Base-by-base conservation (phyloP, 441 rosid species). In the Croton setiger region DNA sequence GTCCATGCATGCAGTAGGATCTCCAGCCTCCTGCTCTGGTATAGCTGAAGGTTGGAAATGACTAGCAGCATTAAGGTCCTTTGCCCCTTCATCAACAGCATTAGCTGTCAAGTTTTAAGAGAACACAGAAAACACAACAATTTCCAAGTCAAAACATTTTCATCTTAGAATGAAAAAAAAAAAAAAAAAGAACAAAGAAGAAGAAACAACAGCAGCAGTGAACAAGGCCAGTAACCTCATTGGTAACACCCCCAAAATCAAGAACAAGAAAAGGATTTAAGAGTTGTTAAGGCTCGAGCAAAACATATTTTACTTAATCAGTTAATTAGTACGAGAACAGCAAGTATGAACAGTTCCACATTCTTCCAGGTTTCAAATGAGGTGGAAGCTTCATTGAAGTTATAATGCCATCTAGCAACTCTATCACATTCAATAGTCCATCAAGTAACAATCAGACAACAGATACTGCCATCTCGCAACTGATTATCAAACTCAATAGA, bases 81-180 rank as follows among this genome's bases (percentile, higher is more conserved):
- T 66, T 64, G 63, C 63, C 36, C 65, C 67, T 68, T 68, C 72
- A 67, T 23, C 64, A 36, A 58, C 66, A n/a, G 70, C 23, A 54
- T 1, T 12, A 54, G 45, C 68, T 37, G 17, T 66, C 60, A 54
- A 57, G 61, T 67, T 70, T 58, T 64, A 12, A 20, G 64, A 61
- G 27, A 39, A 45, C 31, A 67, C 80, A 75, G 72, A 63, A 54
- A 48, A 43, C 14, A 58, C 18, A 64, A 36, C 23, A 31, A 62
- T 55, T 64, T 47, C 54, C 53, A 36, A 35, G 55, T 64, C 58
- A 69, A 53, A 63, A 37, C 60, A 72, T n/a, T n/a, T n/a, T n/a
- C n/a, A n/a, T n/a, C n/a, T n/a, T n/a, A n/a, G n/a, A n/a, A n/a
- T n/a, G n/a, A n/a, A n/a, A n/a, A n/a, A n/a, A 10, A n/a, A 54